Base-by-base conservation (phyloP, 1,139 yeast species). In the Hyphopichia burtonii region DNA sequence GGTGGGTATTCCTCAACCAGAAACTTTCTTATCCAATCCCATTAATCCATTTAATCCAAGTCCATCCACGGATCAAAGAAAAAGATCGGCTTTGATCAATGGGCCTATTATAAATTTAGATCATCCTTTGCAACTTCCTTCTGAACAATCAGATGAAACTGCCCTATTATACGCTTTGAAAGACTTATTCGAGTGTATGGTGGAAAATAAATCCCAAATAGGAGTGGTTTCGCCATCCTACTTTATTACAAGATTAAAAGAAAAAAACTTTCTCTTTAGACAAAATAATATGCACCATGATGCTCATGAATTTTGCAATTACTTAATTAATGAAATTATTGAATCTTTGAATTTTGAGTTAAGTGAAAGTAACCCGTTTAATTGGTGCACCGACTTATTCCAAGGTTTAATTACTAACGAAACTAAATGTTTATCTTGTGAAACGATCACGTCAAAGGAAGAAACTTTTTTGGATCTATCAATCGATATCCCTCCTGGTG, bases 231-330 rank as follows among this genome's bases (percentile, higher is more conserved):
- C 96, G 1, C 97, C 98, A 0, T 68, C 72, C 27, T 76, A 79
- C 53, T 78, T 93, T 40, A 80, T 93, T 39, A 83, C 82, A 38
- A 83, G 84, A 41, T 70, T 91, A 41, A 90, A 90, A 60, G 80
- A 79, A 43, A 90, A 88, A 54, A 93, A 93, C 59, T 86, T 82
- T 52, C 68, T 93, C 51, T 93, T 93, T 60, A 74, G 96, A 48
- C 86, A 90, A 46, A 83, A 86, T 41, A 73, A 73, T 47, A 90
- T 91, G 96, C 99, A 93, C 61, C 99, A 93, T 59, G 99, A 93
- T 69, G 97, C 99, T 2, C 99, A 93, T 63, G 99, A 93, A 61
- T 93, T 93, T 61, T 76, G 90, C 58, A 91, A 91, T 61, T 91
- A 88, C 56, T 63, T 91, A 50, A 72, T 93, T 41, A 93, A 93